phyloP scores from a whole-genome alignment of 2,329 filamentous ascomycete genomes.

The Ophiostoma quercus region DNA sequence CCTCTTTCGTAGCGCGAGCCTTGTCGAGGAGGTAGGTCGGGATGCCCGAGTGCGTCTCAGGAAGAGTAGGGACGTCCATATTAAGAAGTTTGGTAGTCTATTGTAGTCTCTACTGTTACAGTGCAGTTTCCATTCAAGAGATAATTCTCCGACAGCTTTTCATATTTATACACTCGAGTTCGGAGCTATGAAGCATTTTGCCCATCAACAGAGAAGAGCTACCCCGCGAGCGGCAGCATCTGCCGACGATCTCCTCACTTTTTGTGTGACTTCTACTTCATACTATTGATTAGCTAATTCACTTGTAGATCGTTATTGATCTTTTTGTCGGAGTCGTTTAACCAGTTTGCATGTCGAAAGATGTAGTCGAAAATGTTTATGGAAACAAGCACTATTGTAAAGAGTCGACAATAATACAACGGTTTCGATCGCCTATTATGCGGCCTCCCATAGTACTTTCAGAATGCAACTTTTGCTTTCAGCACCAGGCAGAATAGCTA shows the following conservation, averaged over 20 bases:
- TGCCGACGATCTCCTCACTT: conserved; percentile 16
- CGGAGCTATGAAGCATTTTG: background rate
- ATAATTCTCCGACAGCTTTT: background rate
- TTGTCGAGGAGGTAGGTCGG: background rate
- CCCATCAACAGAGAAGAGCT: background rate
- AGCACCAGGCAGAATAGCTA: background rate
- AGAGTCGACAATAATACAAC: background rate
- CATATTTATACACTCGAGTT: background rate
- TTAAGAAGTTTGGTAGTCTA: background rate
- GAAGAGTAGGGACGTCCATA: background rate
- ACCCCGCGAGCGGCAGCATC: conserved; percentile 24
- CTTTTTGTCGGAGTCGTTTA: background rate
- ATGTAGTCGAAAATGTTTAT: no score
- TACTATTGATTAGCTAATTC: background rate
- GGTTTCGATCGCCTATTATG: background rate
- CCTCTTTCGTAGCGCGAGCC: background rate
- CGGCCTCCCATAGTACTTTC: background rate
- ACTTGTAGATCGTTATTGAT: background rate
- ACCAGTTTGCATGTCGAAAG: no score
- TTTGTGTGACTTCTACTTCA: background rate
- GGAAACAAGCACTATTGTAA: background rate
- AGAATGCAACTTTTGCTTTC: background rate
- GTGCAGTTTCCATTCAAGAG: background rate
- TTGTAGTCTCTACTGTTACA: background rate
- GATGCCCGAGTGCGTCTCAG: conserved; percentile 1